phyloP scores from a whole-genome alignment of 352 stramenopile species.

The Phytophthora syringae region DNA sequence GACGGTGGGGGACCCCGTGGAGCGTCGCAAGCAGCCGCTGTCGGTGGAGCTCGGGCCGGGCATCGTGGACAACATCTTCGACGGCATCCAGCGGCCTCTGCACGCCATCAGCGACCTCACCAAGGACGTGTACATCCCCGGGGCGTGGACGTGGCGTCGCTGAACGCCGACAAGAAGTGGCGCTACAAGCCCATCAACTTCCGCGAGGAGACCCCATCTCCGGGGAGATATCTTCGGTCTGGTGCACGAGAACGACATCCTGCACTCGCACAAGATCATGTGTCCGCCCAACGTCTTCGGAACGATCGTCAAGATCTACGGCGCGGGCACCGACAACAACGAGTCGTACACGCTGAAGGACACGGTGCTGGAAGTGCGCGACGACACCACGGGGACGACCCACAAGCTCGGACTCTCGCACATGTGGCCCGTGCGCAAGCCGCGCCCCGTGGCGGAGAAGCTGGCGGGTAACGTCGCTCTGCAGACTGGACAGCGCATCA shows the following conservation, averaged over 20 bases:
- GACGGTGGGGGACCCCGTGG: conserved; percentile 98
- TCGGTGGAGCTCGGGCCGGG: conserved; percentile 99
- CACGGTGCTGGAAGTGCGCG: conserved; percentile 98
- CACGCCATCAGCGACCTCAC: conserved; percentile 95
- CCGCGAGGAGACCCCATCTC: conserved; percentile 95
- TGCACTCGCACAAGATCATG: conserved; percentile 99
- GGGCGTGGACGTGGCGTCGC: conserved; percentile 96
- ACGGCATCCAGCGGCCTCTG: conserved; percentile 99
- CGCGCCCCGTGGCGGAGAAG: conserved; percentile 98
- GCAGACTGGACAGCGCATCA: conserved; percentile 98
- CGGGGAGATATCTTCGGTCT: conserved; percentile 98
- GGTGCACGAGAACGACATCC: conserved; percentile 99
- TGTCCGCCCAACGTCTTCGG: conserved; percentile 99
- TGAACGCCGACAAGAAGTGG: conserved; percentile 95
- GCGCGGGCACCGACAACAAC: conserved; percentile 95
- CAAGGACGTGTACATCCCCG: conserved; percentile 98
- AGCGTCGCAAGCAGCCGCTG: conserved; percentile 97
- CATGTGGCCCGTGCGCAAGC: conserved; percentile 98
- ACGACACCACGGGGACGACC: conserved; percentile 95
- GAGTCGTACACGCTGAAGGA: conserved; percentile 97
- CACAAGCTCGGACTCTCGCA: conserved; percentile 97
- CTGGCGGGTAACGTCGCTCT: conserved; percentile 97
- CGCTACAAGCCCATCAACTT: conserved; percentile 96
- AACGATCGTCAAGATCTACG: conserved; percentile 99
- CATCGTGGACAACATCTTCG: conserved; percentile 99